Conservation (phyloP, 2,329 filamentous ascomycete species). For the Beauveria sp. region DNA sequence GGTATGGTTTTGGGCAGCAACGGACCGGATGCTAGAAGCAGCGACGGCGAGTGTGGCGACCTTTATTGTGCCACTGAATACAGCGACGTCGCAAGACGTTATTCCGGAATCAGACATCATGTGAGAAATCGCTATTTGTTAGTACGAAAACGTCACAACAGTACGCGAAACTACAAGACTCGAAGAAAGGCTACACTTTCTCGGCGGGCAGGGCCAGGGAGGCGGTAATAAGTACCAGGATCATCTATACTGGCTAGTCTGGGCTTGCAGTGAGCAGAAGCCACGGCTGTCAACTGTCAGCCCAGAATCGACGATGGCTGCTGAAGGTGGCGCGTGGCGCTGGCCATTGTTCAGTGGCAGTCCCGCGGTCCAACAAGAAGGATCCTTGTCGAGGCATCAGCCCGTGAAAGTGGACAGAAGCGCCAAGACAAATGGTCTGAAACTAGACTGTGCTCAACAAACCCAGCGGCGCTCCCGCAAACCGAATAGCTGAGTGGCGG, state of each 20-base stretch:
- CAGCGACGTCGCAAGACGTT: no score
- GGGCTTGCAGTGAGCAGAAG: not conserved
- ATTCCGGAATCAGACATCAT: no score
- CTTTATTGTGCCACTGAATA: constrained; percentile 15
- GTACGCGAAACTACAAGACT: not conserved
- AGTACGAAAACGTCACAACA: not conserved
- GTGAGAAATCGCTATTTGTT: not conserved
- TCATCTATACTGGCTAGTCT: not conserved
- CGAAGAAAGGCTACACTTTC: not conserved
- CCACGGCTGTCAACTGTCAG: not conserved
- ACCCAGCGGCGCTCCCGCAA: not conserved
- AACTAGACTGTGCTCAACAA: not conserved
- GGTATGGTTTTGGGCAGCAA: constrained; percentile 14
- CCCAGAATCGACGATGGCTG: not conserved
- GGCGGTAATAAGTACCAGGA: not conserved
- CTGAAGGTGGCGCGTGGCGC: not conserved
- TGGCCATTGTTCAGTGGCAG: not conserved
- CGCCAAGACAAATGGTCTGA: not conserved
- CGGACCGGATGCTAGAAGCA: constrained; percentile 15
- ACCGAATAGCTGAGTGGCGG: not conserved
- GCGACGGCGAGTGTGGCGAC: constrained; percentile 15
- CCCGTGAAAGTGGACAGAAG: not conserved
- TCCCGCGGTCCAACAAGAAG: not conserved
- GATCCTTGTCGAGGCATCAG: not conserved
- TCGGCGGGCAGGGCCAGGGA: not conserved